Conservation (phyloP, 371 early-diverging fungal species). For the Haplosporangium sp. region DNA sequence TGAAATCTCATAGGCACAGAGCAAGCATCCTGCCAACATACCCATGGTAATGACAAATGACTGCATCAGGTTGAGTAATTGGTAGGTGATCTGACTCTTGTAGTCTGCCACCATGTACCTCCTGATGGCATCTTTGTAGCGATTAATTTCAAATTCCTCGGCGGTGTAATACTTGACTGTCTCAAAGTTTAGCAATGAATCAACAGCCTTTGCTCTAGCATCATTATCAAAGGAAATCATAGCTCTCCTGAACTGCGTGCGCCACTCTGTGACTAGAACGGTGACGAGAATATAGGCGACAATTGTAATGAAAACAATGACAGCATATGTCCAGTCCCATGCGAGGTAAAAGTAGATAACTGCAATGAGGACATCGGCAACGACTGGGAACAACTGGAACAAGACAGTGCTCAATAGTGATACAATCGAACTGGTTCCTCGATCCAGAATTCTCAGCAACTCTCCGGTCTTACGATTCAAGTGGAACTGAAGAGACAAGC, state of each 20-base stretch:
- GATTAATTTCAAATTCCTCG: constrained; percentile 81
- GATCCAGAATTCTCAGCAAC: constrained; percentile 83
- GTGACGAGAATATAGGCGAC: constrained; percentile 83
- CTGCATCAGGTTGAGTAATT: constrained; percentile 87
- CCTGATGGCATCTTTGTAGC: constrained; percentile 80
- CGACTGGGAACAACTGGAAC: constrained; percentile 89
- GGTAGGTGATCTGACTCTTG: constrained; percentile 75
- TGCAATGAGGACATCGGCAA: constrained; percentile 87
- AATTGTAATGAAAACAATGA: constrained; percentile 90
- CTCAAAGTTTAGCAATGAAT: constrained; percentile 95
- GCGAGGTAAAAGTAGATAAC: constrained; percentile 72
- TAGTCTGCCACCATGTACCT: constrained; percentile 89
- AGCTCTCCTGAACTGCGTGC: constrained; percentile 83
- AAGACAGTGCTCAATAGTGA: constrained; percentile 84
- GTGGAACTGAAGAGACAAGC: constrained; percentile 87
- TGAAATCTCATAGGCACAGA: constrained; percentile 85
- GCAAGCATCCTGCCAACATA: constrained; percentile 77
- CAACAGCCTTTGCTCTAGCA: constrained; percentile 84
- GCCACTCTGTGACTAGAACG: constrained; percentile 91
- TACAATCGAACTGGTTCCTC: constrained; percentile 85
- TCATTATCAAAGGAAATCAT: constrained; percentile 82
- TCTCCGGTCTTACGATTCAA: constrained; percentile 95
- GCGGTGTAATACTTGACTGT: constrained; percentile 93
- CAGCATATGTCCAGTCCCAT: constrained; percentile 81
- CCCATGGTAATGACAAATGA: constrained; percentile 88